phyloP scores from a whole-genome alignment of 306 rosid species.

The Clitoria ternatea region DNA sequence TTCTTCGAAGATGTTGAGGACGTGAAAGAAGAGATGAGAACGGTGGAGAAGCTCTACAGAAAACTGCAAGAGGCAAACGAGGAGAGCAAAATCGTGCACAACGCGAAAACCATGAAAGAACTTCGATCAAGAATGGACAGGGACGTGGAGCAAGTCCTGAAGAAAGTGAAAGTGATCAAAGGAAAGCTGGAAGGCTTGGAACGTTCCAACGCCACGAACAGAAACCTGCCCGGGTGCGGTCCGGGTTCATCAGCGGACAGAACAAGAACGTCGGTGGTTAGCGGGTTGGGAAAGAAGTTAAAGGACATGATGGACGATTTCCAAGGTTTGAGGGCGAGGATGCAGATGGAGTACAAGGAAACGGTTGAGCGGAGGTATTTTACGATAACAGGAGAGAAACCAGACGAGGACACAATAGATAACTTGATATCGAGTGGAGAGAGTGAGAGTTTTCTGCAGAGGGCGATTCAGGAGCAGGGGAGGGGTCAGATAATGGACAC shows the following conservation, averaged over 20 bases:
- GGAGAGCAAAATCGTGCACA: slow-evolving; percentile 68
- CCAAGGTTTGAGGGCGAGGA: slow-evolving; percentile 60
- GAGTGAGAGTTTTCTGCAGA: slow-evolving; percentile 77
- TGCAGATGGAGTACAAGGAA: slow-evolving; percentile 72
- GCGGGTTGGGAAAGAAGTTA: slow-evolving; percentile 80
- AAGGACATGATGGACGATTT: slow-evolving; percentile 77
- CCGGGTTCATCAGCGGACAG: slow-evolving; percentile 89
- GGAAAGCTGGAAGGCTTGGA: slow-evolving; percentile 71
- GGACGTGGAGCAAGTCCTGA: slow-evolving; percentile 61
- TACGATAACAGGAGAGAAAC: slow-evolving; percentile 76
- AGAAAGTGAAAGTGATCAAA: slow-evolving; percentile 55
- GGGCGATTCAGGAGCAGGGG: slow-evolving; percentile 89
- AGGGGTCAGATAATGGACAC: slow-evolving; percentile 91
- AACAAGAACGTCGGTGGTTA: slow-evolving; percentile 75
- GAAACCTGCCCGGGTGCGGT: slow-evolving; percentile 66
- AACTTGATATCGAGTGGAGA: slow-evolving; percentile 77
- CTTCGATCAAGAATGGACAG: slow-evolving; percentile 63
- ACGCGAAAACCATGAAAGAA: slow-evolving; percentile 69
- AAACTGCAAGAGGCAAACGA: slow-evolving; percentile 63
- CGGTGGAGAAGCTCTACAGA: slow-evolving; percentile 55
- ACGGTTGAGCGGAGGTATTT: slow-evolving; percentile 79
- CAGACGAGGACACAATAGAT: slow-evolving; percentile 80
- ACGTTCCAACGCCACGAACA: slow-evolving; percentile 54
- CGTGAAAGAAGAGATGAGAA: slow-evolving; percentile 71
- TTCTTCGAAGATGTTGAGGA: slow-evolving; percentile 85